Percentiles rank a stretch among this genome's conserved stretches.
phyloP scores from a whole-genome alignment of 2,329 filamentous ascomycete species.

The Hypoxylon sp. region DNA sequence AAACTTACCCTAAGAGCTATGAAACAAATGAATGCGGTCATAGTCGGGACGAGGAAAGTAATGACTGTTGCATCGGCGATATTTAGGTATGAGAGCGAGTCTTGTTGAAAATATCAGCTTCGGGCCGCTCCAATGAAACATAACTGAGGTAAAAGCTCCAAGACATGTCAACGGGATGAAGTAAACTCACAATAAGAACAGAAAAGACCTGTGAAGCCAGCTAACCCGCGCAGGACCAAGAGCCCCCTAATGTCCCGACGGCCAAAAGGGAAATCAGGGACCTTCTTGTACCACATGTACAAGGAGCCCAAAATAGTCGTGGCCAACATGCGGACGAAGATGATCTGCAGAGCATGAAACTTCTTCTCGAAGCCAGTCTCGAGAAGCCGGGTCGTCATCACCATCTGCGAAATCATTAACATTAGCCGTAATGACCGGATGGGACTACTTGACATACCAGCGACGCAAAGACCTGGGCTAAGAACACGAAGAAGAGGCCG shows the following conservation, averaged over 20 bases:
- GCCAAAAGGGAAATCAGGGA: constrained; percentile 76
- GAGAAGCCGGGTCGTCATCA: constrained; percentile 26
- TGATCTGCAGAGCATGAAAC: constrained; percentile 59
- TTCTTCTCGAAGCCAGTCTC: constrained; percentile 60
- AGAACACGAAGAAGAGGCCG: constrained; percentile 57
- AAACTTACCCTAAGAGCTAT: constrained; percentile 57
- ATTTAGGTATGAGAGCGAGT: constrained; percentile 73
- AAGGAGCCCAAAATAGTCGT: constrained; percentile 55
- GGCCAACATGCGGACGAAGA: constrained; percentile 59
- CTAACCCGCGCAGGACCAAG: constrained; percentile 72
- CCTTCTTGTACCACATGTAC: constrained; percentile 58
- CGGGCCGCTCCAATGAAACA: neutral
- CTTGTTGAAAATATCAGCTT: constrained; percentile 55
- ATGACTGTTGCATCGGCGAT: constrained; percentile 84
- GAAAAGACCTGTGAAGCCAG: constrained; percentile 76
- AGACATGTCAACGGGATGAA: neutral
- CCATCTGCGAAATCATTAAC: constrained; percentile 30
- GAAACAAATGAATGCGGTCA: constrained; percentile 76
- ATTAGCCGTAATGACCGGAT: neutral
- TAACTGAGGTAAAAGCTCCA: neutral
- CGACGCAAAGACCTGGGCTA: constrained; percentile 58
- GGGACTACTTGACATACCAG: constrained; percentile 51
- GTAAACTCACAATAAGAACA: constrained; percentile 60
- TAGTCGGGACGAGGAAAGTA: constrained; percentile 80
- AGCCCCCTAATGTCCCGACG: constrained; percentile 71